These are phyloP conservation scores for Solanum sejunctum DNA, from an alignment of 257 asterid genomes.

Conservation along the genomic window DNA sequence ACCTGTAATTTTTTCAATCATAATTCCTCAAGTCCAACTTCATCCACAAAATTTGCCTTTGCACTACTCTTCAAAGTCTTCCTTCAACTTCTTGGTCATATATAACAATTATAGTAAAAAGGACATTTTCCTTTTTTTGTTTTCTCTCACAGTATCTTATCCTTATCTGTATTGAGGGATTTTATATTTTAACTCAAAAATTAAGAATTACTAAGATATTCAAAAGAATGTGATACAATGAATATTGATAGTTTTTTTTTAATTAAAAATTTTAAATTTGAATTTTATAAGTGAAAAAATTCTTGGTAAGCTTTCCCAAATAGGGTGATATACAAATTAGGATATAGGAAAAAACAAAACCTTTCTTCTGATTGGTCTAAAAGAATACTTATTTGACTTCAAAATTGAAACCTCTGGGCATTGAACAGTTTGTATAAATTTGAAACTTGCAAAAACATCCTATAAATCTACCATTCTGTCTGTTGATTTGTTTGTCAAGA, in stretches of 20 bases:
- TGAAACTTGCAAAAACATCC: background rate
- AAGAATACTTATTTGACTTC: background rate
- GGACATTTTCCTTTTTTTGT: too few species aligned
- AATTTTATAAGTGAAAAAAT: background rate
- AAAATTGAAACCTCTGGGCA: background rate
- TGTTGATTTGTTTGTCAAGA: conserved; percentile 4
- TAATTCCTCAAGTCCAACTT: background rate
- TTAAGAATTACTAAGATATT: too few species aligned
- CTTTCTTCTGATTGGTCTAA: background rate
- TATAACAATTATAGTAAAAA: background rate
- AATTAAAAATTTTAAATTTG: too few species aligned
- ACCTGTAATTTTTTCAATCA: background rate
- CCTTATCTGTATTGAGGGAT: too few species aligned
- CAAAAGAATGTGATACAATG: too few species aligned
- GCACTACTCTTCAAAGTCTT: background rate
- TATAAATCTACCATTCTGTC: background rate
- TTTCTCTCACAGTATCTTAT: background rate
- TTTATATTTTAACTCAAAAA: too few species aligned
- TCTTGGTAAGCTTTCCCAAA: too few species aligned
- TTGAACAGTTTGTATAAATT: background rate
- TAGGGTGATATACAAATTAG: too few species aligned
- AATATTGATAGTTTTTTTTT: too few species aligned
- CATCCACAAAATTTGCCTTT: background rate
- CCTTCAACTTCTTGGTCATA: background rate
- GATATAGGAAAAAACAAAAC: too few species aligned